Evolutionary conservation across 352 stramenopile species (phyloP), one percentile per base, ranked within the genome.

Genomic region (Lagenidium giganteum): DNA sequence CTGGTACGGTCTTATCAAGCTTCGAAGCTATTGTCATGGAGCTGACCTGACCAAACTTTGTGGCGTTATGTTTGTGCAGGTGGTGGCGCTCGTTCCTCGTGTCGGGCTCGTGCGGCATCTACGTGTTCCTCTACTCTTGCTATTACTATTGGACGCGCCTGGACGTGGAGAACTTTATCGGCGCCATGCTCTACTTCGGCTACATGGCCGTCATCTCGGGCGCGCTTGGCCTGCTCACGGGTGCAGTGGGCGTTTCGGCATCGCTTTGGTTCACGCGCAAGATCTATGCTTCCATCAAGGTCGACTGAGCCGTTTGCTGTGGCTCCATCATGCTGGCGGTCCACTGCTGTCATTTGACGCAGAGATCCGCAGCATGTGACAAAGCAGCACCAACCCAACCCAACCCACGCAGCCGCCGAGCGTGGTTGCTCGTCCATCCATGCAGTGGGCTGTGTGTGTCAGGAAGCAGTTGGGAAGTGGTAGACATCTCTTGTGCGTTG

Each of bases 21-120:
- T 45, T 21, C 12, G 9, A 45, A 2, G 25, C 37, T 33, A 18
- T 27, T 17, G 33, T 17, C 24, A 35, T 18, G 38, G n/a, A n/a
- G n/a, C n/a, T n/a, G n/a, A n/a, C n/a, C n/a, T n/a, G n/a, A n/a
- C n/a, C n/a, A n/a, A n/a, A n/a, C 24, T 47, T 25, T 53, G 6
- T 34, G 33, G n/a, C 8, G 42, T 32, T 27, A 7, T 37, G 12
- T 47, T 12, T n/a, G 34, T 45, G 5, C 41, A 90, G 80, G 80
- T 95, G 96, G 97, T 99, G 97, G 97, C 86, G 96, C 47, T 99
- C 96, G 36, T 98, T 99, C 67, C 68, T 97, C 40, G 98, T 97
- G 24, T 94, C 91, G 27, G 97, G 95, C 25, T 95, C 93, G 8
- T 99, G 96, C 35, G 96, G 92, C 23, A 59, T 93, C 30, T 99